Evolutionary conservation across 148 eudicot species (phyloP), one percentile per base, ranked within the genome.

Genomic region (Dianthus caryophyllus): DNA sequence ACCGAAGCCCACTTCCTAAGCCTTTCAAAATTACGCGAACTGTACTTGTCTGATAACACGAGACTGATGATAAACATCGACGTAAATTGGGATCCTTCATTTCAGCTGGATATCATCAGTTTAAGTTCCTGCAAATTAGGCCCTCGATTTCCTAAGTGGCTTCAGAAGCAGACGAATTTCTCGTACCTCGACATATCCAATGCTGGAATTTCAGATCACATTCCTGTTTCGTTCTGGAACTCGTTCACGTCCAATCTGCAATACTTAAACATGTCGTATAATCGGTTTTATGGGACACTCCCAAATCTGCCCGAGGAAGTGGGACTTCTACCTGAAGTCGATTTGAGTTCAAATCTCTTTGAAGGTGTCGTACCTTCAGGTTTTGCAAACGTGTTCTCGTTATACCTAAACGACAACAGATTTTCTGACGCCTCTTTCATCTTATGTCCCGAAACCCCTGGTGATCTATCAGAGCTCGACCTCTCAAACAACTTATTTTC

Each of bases 31-130:
- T 58, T 82, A 29, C 33, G 21, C 0, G 20, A 16, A 5, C 56
- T 82, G 30, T 11, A 53, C 44, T 70, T 78, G 44, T 52, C 56
- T 0, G 38, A 38, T 27, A 82, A 78, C 67, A n/a, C n/a, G n/a
- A 56, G 64, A 1, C 25, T 30, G 30, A 6, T 75, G 9, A 51
- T 27, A 36, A 64, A 39, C 18, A 14, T 58, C 25, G 61, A 36
- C 11, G 44, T 46, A 0, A 55, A 58, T 48, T 75, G 78, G 78
- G 21, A 59, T 31, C 66, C 66, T 33, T 66, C 73, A 0, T 59
- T 61, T 60, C 57, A 48, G 54, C 65, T 70, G 0, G 24, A 48
- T 13, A 21, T 22, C 7, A 15, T 60, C 4, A 5, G 13, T 47
- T 24, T 70, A 9, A 48, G 73, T 7, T 59, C 66, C 16, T 60